These are phyloP conservation scores for Adiantum capillusveneris DNA, from an alignment of 75 land plant species.

Conservation along the genomic window DNA sequence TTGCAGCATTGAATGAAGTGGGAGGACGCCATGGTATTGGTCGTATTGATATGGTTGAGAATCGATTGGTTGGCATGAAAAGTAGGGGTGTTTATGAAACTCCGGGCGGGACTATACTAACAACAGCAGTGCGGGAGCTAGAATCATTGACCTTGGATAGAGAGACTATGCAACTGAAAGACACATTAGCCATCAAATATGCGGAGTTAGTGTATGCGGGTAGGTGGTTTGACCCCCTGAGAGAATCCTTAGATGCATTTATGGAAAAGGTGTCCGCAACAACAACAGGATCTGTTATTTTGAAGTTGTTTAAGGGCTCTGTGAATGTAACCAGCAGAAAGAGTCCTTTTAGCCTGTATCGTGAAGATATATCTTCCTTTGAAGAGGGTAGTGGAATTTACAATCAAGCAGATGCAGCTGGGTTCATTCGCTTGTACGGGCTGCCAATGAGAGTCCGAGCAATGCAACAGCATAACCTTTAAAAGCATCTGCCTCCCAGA, in stretches of 20 bases:
- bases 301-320: slow-evolving; percentile 90
- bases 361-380: slow-evolving; percentile 92
- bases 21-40: slow-evolving; percentile 98
- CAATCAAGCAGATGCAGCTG: slow-evolving; percentile 97
- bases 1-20: slow-evolving; percentile 59
- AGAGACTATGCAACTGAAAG: slow-evolving; percentile 84
- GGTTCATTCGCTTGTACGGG: slow-evolving; percentile 91
- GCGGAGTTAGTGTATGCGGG: slow-evolving; percentile 98
- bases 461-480: slow-evolving; percentile 56
- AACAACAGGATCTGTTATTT: slow-evolving; percentile 72
- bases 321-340: slow-evolving; percentile 53
- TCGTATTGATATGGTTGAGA: slow-evolving; percentile 95
- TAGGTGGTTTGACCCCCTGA: slow-evolving; percentile 96
- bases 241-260: slow-evolving; percentile 87
- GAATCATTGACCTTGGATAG: slow-evolving; percentile 91
- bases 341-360: slow-evolving; percentile 83
- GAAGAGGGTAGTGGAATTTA: slow-evolving; percentile 81
- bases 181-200: slow-evolving; percentile 75
- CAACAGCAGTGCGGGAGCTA: slow-evolving; percentile 68
- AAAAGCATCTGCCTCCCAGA: neutral
- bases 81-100: slow-evolving; percentile 98
- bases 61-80: slow-evolving; percentile 97
- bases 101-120: slow-evolving; percentile 94
- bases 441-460: slow-evolving; percentile 87
- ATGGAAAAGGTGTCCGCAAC: slow-evolving; percentile 79